Base-by-base conservation (phyloP, 2,329 filamentous ascomycete genomes). In the Fusarium cyanostomum region DNA sequence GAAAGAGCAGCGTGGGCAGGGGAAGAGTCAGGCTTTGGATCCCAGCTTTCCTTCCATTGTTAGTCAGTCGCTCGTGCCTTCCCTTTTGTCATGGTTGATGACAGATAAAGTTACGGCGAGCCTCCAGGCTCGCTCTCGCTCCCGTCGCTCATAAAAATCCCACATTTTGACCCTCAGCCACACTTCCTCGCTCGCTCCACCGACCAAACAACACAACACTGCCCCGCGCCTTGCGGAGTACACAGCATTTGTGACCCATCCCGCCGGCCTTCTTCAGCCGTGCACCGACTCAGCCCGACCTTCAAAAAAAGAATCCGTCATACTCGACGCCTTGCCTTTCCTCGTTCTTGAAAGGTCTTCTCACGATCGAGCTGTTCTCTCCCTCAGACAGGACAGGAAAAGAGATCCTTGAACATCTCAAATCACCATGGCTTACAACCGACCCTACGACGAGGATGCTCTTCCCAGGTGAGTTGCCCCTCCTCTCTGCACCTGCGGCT, bases 401-500 rank as follows among this genome's bases (percentile, higher is more conserved):
- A 37, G 13, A 49, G 41, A 41, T 28, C 38, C 18, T 26, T 18
- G 11, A 18, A 38, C 42, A 43, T 12, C 33, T 37, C 51, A 35
- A 27, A 54, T 46, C 42, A 62, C 21, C 60, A 98, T 98, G 94
- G 94, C 94, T 54, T 98, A 98, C 84, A 96, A 96, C 80, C 89
- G 88, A 77, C 87, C 90, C 53, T 95, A 93, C 81, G 96, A 99
- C 77, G 94, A 94, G 30, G 94, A 99, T 82, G 92, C 93, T 75
- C 87, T 99, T 65, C 94, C 94, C 74, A 92, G 92, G 91, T 95
- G 54, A 50, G 56, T 59, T 63, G 51, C 58, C 61, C 62, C 57
- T 58, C 67, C 28, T 79, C 28, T 52, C 55, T 48, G 60, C 52
- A 39, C 52, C 28, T 62, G 66, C 48, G 63, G 57, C 61, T 66